Base-by-base conservation (phyloP, 2,329 filamentous ascomycete species). In the Sarocladium strictum region DNA sequence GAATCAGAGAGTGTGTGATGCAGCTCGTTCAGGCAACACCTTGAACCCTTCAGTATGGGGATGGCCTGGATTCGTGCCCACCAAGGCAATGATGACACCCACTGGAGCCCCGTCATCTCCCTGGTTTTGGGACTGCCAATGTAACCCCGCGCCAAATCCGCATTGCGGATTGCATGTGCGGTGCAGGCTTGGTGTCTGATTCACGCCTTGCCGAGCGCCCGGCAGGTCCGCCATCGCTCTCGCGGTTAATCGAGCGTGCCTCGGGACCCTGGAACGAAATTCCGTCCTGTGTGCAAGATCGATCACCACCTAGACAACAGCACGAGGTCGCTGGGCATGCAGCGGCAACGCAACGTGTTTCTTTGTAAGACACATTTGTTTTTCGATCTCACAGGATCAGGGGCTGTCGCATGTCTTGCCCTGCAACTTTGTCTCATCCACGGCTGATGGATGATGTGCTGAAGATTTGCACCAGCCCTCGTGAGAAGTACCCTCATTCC, bases 51-150 rank as follows among this genome's bases (percentile, higher is more conserved):
- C 27, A 35, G 26, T 17, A 49, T 29, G 47, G 33, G 47, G 47
- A 35, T 33, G 19, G 27, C 15, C 17, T 51, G 26, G 29, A n/a
- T 33, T 33, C 17, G 27, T 51, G 47, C 43, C 43, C 43, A 47
- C 43, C 43, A 47, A 27, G 43, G 43, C 47, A 35, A 51, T 51
- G 17, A 51, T 51, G 47, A 24, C 47, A 51, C 27, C 26, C 47
- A 51, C 47, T 29, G 17, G 29, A 7, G 35, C 47, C 47, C 47
- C 47, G 47, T 51, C 47, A 51, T 51, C 47, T 33, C 27, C 47
- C 47, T 51, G 47, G n/a, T 51, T 51, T 51, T 51, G 47, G 47
- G 47, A 51, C 26, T 51, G 47, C 23, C 47, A 51, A 51, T 51
- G 47, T 51, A 51, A 51, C 47, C 47, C 47, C 47, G 47, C 47